Base-by-base conservation (phyloP, 148 eudicot species). In the Rhododendron kiyosumense region DNA sequence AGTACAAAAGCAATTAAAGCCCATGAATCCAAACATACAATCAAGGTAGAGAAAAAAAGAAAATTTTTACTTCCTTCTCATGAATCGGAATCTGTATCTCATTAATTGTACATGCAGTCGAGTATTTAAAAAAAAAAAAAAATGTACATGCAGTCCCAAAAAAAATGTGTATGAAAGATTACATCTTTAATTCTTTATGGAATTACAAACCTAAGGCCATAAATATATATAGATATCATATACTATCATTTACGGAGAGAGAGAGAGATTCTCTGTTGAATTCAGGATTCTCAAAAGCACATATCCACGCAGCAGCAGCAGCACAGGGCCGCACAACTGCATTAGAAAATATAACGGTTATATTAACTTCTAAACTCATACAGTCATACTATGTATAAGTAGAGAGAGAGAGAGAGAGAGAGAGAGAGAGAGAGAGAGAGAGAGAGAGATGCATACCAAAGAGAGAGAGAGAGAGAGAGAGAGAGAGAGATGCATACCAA, bases 271-370 rank as follows among this genome's bases (percentile, higher is more conserved):
- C 20, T 28, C 9, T 36, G 24, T 41, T 15, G 79, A 20, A 22
- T 20, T 76, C n/a, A 14, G 38, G 49, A 49, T 79, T 22, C 82
- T 79, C 59, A 79, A n/a, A 79, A 79, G 59, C 82, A 79, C 59
- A 79, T n/a, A 79, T 79, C 59, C 61, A 79, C 1, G 59, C 38
- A 34, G 82, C 82, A 79, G 61, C 82, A 79, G 82, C 82, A 79
- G 7, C 82, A 79, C 17, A 79, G 34, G 82, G 82, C 3, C 49
- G 59, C 82, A 49, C 82, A 79, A 79, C 59, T 79, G 82, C 82
- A 79, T 48, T 79, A 30, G 59, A n/a, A 48, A 2, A 48, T 24
- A 10, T 28, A 28, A 2, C 0, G 11, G 24, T 41, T 41, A 36
- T 77, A 41, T 20, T 41, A 9, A 41, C 43, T 74, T 15, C 1